Percentiles rank a stretch among this genome's conserved stretches.
These are phyloP conservation scores for Senecio squalidus DNA, from an alignment of 140 eudicot species.

Conservation along the genomic window DNA sequence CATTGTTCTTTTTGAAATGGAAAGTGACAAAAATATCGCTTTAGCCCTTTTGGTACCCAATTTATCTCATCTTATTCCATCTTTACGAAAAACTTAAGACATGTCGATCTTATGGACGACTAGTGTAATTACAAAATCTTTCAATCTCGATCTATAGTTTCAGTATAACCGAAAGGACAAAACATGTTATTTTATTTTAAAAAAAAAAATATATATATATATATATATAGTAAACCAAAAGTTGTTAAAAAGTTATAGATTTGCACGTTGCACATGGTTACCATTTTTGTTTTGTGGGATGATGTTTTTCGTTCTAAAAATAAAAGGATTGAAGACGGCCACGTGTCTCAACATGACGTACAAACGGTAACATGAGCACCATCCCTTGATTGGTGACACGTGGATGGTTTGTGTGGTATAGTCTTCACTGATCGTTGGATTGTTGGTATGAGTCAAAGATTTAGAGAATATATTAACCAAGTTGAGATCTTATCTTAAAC, in stretches of 20 bases:
- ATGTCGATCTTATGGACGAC: no score
- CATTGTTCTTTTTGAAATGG: not conserved
- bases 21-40: not conserved
- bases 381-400: conserved; percentile 17
- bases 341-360: conserved; percentile 10
- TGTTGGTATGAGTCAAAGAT: conserved; percentile 22
- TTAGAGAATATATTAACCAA: conserved; percentile 8
- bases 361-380: conserved; percentile 23
- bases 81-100: no score
- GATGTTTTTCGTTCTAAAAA: not conserved
- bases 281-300: not conserved
- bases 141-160: no score
- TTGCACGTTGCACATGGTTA: no score
- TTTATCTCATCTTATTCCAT: no score
- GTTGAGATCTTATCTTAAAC: conserved; percentile 18
- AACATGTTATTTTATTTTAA: no score
- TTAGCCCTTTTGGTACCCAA: not conserved
- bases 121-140: no score
- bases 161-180: no score
- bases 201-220: no score
- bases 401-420: conserved; percentile 10
- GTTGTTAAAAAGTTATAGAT: no score
- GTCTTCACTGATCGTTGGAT: conserved; percentile 13
- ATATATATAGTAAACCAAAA: no score
- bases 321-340: conserved; percentile 5